Conservation (phyloP, 2,329 filamentous ascomycete genomes). For the Neurospora sp. region DNA sequence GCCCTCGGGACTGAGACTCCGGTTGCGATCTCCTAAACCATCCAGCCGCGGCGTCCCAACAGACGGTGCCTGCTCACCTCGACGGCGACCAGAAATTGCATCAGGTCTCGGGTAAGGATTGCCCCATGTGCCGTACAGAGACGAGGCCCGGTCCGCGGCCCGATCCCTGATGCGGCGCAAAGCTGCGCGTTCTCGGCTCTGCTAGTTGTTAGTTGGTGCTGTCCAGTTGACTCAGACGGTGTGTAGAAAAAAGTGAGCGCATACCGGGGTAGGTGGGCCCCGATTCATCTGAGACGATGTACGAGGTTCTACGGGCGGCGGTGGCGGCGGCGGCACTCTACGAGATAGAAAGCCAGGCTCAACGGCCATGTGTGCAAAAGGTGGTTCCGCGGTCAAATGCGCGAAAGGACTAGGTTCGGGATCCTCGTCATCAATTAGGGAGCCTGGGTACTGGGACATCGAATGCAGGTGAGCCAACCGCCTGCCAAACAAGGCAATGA, state of each 20-base stretch:
- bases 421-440: slow-evolving; percentile 6
- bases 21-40: slow-evolving; percentile 74
- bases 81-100: neutral
- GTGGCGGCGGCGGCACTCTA: neutral
- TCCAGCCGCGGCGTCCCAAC: slow-evolving; percentile 35
- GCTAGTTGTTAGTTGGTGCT: neutral
- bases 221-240: neutral
- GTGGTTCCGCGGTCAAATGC: neutral
- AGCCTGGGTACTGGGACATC: slow-evolving; percentile 12
- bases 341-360: neutral
- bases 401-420: neutral
- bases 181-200: neutral
- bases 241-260: neutral
- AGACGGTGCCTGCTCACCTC: slow-evolving; percentile 1
- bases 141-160: neutral
- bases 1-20: slow-evolving; percentile 66
- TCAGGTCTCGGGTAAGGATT: neutral
- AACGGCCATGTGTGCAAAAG: neutral
- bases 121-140: neutral
- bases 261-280: neutral
- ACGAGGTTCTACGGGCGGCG: neutral
- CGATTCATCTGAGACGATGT: neutral
- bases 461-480: slow-evolving; percentile 19
- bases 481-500: slow-evolving; percentile 16
- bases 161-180: neutral